Evolutionary conservation across 768 basidiomycete genomes (phyloP).

Genomic region (Collybiopsis confluens): DNA sequence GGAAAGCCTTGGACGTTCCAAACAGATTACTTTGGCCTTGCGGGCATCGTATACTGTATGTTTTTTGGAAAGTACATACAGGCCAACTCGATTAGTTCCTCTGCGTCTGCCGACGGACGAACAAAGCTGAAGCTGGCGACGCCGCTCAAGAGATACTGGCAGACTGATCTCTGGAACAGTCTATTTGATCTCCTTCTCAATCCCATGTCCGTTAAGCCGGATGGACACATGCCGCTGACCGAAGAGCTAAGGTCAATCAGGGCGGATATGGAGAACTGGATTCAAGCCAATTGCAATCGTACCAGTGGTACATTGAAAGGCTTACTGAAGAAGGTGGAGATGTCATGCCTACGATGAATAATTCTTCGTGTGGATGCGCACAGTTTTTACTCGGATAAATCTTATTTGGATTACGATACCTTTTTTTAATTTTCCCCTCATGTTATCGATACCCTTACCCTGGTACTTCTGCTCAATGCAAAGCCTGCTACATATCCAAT

Average conservation of each 20-base stretch:
- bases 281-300: conserved; percentile 83
- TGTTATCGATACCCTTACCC: background rate
- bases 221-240: conserved; percentile 65
- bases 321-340: conserved; percentile 76
- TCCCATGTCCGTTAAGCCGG: conserved; percentile 54
- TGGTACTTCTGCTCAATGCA: no score
- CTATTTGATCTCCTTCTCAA: conserved; percentile 88
- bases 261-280: conserved; percentile 82
- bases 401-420: background rate
- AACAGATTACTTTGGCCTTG: conserved; percentile 95
- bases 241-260: conserved; percentile 63
- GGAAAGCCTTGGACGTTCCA: conserved; percentile 88
- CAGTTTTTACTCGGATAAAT: background rate
- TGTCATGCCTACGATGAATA: conserved; percentile 32
- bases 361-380: no score
- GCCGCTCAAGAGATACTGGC: conserved; percentile 94
- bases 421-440: no score
- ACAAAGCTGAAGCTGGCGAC: conserved; percentile 62
- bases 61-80: conserved; percentile 96
- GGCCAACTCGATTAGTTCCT: conserved; percentile 46
- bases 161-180: conserved; percentile 77
- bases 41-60: conserved; percentile 92
- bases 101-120: conserved; percentile 27
- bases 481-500: no score
- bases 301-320: conserved; percentile 77